Evolutionary conservation across 1,139 yeast genomes (phyloP).

Genomic region (Geotrichum australiense): DNA sequence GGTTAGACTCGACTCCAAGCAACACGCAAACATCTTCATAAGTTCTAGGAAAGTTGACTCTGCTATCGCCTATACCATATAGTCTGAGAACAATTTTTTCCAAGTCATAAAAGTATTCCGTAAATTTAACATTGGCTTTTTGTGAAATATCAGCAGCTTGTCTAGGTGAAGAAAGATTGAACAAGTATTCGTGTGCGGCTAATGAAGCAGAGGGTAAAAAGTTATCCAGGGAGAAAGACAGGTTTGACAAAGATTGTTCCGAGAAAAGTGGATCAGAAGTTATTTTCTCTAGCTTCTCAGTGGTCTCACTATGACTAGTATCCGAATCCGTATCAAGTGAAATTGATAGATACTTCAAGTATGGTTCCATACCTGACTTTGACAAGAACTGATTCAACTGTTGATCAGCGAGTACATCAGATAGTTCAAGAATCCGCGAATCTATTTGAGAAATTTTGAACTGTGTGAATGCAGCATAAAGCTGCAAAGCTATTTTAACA

Average conservation of each 20-base stretch:
- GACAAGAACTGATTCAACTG: slow-evolving; percentile 26
- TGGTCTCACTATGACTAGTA: not conserved
- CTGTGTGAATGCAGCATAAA: slow-evolving; percentile 29
- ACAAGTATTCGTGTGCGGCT: slow-evolving; percentile 30
- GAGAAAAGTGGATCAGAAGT: slow-evolving; percentile 10
- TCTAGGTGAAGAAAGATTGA: slow-evolving; percentile 32
- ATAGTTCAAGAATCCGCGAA: slow-evolving; percentile 26
- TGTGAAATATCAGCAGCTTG: slow-evolving; percentile 31
- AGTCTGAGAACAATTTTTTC: slow-evolving; percentile 23
- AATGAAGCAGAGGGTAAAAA: slow-evolving; percentile 35
- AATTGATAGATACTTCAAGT: slow-evolving; percentile 7
- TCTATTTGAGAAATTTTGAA: slow-evolving; percentile 32
- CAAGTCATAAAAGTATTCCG: slow-evolving; percentile 27
- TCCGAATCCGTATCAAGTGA: not conserved
- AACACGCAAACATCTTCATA: slow-evolving; percentile 18
- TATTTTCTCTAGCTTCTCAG: slow-evolving; percentile 10
- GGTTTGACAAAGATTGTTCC: slow-evolving; percentile 32
- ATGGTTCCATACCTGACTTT: slow-evolving; percentile 26
- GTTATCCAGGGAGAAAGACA: slow-evolving; percentile 30
- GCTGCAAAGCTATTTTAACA: slow-evolving; percentile 28
- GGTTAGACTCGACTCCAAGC: slow-evolving; percentile 12
- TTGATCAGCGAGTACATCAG: slow-evolving; percentile 29
- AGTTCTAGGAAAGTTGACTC: slow-evolving; percentile 16
- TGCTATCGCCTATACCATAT: slow-evolving; percentile 22
- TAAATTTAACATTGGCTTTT: slow-evolving; percentile 31